phyloP scores from a whole-genome alignment of 352 stramenopile genomes.

The Phytophthora tentaculata region DNA sequence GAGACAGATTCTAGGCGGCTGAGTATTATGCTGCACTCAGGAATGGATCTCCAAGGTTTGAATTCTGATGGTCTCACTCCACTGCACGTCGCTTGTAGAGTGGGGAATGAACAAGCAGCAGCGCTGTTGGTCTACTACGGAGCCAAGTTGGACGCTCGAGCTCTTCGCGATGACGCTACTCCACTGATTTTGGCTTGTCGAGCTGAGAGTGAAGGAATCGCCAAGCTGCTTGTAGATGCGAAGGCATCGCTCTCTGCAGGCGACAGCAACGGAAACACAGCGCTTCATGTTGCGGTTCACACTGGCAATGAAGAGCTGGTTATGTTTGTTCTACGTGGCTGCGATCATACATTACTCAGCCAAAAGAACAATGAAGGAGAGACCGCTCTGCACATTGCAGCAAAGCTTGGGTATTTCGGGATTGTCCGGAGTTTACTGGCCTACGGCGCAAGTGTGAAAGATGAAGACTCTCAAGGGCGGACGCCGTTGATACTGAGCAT shows the following conservation, averaged over 20 bases:
- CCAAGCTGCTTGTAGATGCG: conserved; percentile 53
- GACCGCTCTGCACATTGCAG: conserved; percentile 90
- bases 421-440: conserved; percentile 51
- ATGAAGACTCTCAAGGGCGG: conserved; percentile 63
- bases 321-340: conserved; percentile 74
- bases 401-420: conserved; percentile 48
- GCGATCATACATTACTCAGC: conserved; percentile 73
- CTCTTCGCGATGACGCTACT: conserved; percentile 31
- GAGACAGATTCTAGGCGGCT: conserved; percentile 36
- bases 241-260: conserved; percentile 68
- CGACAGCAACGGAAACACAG: conserved; percentile 87
- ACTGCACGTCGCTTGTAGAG: conserved; percentile 59
- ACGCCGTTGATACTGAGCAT: conserved; percentile 73
- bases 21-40: conserved; percentile 42
- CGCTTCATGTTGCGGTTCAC: conserved; percentile 81
- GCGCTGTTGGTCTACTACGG: conserved; percentile 59
- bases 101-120: conserved; percentile 47
- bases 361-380: conserved; percentile 89
- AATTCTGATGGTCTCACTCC: conserved; percentile 47
- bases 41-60: conserved; percentile 42
- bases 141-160: conserved; percentile 39
- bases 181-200: conserved; percentile 58
- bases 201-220: conserved; percentile 46
- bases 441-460: conserved; percentile 45
- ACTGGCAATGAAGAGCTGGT: conserved; percentile 84